Conservation (phyloP, 2,329 filamentous ascomycete genomes). For the Aspergillus candidus region DNA sequence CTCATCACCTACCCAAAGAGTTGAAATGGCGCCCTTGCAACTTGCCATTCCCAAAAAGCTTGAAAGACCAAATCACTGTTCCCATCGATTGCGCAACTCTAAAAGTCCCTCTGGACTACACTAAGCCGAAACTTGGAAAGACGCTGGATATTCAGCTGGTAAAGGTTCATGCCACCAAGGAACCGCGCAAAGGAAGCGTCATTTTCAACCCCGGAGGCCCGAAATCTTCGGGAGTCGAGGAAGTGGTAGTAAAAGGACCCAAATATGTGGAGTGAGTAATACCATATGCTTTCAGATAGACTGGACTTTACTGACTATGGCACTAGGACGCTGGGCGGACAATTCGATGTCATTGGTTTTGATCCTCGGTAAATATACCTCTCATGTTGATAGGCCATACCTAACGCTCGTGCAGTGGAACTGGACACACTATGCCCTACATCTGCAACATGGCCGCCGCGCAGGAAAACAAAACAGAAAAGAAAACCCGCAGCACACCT, state of each 20-base stretch:
- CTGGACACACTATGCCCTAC: constrained; percentile 1
- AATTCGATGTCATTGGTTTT: constrained; percentile 2
- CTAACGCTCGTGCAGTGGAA: not conserved
- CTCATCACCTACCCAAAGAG: no score
- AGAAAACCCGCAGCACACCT: not conserved
- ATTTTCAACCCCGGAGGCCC: constrained; percentile 4
- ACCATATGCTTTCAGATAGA: not conserved
- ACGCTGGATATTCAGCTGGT: not conserved
- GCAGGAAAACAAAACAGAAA: not conserved
- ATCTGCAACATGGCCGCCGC: not conserved
- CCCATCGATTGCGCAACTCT: constrained; percentile 2
- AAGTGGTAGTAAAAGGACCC: not conserved
- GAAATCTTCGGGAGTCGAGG: not conserved
- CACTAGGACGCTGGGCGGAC: not conserved
- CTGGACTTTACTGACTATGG: no score
- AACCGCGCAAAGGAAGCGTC: not conserved
- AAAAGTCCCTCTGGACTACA: constrained; percentile 3
- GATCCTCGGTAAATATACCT: not conserved
- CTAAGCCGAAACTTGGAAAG: not conserved
- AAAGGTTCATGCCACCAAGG: constrained; percentile 1
- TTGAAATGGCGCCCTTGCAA: constrained; percentile 1
- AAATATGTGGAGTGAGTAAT: not conserved
- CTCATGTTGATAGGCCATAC: not conserved
- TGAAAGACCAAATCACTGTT: not conserved
- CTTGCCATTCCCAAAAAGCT: not conserved